Evolutionary conservation across 208 protist species (phyloP).

Genomic region (Crithidia thermophila): DNA sequence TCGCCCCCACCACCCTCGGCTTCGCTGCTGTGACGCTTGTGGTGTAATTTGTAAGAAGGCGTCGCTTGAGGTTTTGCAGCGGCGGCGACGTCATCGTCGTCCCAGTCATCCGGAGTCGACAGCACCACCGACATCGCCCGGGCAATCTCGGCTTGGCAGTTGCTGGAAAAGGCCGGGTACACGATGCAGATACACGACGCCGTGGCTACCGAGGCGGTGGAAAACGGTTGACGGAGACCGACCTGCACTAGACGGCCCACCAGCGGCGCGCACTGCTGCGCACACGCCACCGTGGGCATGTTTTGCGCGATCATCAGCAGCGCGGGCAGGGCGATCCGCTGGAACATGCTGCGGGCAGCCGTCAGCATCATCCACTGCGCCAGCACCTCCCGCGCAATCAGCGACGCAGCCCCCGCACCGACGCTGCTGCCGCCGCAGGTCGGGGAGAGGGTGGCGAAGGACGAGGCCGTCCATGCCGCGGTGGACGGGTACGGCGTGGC

Average conservation of each 20-base stretch:
- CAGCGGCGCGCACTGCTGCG: constrained; percentile 30
- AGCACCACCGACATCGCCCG: constrained; percentile 59
- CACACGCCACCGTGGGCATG: constrained; percentile 37
- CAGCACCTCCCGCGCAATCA: not conserved
- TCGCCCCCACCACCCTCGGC: too few species aligned
- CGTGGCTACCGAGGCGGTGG: constrained; percentile 41
- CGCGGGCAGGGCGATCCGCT: constrained; percentile 50
- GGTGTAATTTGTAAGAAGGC: too few species aligned
- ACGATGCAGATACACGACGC: constrained; percentile 53
- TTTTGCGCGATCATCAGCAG: constrained; percentile 70
- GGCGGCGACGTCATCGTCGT: too few species aligned
- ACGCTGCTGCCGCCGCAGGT: not conserved
- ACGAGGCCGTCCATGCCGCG: constrained; percentile 7
- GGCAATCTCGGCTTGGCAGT: constrained; percentile 41
- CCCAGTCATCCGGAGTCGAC: constrained; percentile 18
- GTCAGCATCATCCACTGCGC: constrained; percentile 25
- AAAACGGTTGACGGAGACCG: constrained; percentile 53
- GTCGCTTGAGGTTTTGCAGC: too few species aligned
- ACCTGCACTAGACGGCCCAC: constrained; percentile 48
- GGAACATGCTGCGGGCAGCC: constrained; percentile 33
- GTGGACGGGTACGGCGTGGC: constrained; percentile 18
- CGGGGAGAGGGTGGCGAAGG: not conserved
- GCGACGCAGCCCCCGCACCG: not conserved
- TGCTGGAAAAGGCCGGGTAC: constrained; percentile 43
- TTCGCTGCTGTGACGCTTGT: too few species aligned